Conservation (phyloP, 371 early-diverging fungal genomes). For the Rhizopus delemar region DNA sequence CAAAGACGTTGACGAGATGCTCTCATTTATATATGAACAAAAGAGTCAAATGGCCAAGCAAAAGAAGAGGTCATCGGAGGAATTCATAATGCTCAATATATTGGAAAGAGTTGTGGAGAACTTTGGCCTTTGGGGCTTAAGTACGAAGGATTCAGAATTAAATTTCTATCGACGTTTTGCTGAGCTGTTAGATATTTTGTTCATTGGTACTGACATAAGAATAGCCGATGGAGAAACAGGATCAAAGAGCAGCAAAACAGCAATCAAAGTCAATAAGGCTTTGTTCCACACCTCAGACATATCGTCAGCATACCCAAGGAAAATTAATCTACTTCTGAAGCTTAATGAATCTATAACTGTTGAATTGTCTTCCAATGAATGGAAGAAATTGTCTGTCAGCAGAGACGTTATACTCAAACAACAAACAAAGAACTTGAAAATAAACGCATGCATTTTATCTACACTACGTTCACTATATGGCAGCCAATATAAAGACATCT, state of each 20-base stretch:
- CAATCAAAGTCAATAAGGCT: slow-evolving; percentile 16
- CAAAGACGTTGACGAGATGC: slow-evolving; percentile 19
- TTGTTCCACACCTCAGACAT: slow-evolving; percentile 22
- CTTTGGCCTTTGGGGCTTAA: slow-evolving; percentile 18
- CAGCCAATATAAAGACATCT: slow-evolving; percentile 15
- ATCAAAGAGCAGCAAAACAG: slow-evolving; percentile 20
- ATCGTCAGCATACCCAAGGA: slow-evolving; percentile 20
- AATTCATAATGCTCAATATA: slow-evolving; percentile 15
- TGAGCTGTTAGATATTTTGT: slow-evolving; percentile 16
- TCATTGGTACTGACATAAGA: slow-evolving; percentile 17
- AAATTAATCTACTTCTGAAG: slow-evolving; percentile 19
- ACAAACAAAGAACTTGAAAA: slow-evolving; percentile 21
- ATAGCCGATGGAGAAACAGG: slow-evolving; percentile 15
- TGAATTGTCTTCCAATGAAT: slow-evolving; percentile 20
- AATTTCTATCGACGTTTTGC: slow-evolving; percentile 18
- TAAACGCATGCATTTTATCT: slow-evolving; percentile 19
- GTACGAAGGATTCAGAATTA: slow-evolving; percentile 17
- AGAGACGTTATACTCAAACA: slow-evolving; percentile 19
- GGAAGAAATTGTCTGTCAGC: slow-evolving; percentile 20
- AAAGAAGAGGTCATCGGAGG: slow-evolving; percentile 16
- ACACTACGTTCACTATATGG: slow-evolving; percentile 16
- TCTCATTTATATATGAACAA: slow-evolving; percentile 17
- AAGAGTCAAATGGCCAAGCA: slow-evolving; percentile 17
- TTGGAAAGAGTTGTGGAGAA: slow-evolving; percentile 19
- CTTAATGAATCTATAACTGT: slow-evolving; percentile 23